phyloP scores from a whole-genome alignment of 164 flowering plant species.

The Warburgia ugandensis region DNA sequence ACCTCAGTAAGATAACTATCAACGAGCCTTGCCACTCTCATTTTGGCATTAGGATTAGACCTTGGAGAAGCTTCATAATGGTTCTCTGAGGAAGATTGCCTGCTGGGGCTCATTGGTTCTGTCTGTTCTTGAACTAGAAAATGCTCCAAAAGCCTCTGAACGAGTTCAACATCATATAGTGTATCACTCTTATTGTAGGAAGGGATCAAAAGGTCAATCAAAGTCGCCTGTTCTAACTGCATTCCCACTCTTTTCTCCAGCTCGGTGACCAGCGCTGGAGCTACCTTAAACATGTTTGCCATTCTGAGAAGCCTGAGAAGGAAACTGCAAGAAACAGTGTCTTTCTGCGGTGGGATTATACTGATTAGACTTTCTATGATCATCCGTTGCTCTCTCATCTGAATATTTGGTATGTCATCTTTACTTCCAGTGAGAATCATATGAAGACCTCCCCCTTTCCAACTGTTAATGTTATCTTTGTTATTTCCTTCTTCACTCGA shows the following conservation, averaged over 20 bases:
- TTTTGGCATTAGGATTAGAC: conserved; percentile 51
- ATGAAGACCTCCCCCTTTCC: conserved; percentile 76
- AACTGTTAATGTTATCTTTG: conserved; percentile 23
- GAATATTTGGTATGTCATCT: conserved; percentile 46
- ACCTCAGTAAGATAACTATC: conserved; percentile 92
- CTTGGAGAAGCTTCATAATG: conserved; percentile 41
- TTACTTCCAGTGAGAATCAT: conserved; percentile 63
- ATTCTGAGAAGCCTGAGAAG: conserved; percentile 66
- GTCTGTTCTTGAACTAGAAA: conserved; percentile 89
- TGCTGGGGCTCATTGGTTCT: conserved; percentile 63
- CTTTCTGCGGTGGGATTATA: conserved; percentile 86
- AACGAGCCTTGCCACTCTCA: conserved; percentile 83
- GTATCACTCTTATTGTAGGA: conserved; percentile 55
- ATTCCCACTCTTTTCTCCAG: conserved; percentile 88
- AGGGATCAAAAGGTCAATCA: conserved; percentile 80
- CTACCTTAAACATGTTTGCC: conserved; percentile 80
- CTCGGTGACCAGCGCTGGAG: conserved; percentile 83
- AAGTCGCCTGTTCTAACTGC: conserved; percentile 88
- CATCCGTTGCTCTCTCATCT: conserved; percentile 73
- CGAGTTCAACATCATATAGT: conserved; percentile 81
- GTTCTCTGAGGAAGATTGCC: conserved; percentile 55
- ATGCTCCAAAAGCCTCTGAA: conserved; percentile 92
- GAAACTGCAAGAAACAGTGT: conserved; percentile 83
- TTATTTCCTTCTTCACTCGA: conserved; percentile 29
- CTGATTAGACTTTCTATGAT: conserved; percentile 90